phyloP scores from a whole-genome alignment of 2,329 filamentous ascomycete species.

The Rutstroemia sp. region DNA sequence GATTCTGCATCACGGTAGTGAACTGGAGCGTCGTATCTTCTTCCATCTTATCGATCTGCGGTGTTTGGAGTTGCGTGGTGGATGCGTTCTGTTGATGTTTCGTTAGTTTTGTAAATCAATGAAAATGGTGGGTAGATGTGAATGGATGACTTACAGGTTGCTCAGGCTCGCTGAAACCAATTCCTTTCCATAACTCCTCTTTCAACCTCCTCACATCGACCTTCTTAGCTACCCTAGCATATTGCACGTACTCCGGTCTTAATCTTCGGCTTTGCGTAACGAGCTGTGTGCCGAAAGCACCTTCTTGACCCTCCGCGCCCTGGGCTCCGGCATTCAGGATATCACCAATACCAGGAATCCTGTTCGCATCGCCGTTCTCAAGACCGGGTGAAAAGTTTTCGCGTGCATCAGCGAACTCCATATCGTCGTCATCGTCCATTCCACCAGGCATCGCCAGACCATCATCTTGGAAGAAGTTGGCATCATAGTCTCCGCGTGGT shows the following conservation, averaged over 20 bases:
- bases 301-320: constrained; percentile 31
- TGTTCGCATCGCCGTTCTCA: constrained; percentile 36
- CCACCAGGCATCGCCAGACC: constrained; percentile 60
- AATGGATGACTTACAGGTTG: constrained; percentile 34
- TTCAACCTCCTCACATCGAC: constrained; percentile 62
- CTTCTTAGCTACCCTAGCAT: constrained; percentile 63
- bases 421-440: constrained; percentile 54
- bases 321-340: constrained; percentile 42
- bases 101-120: not conserved
- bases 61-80: constrained; percentile 23
- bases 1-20: constrained; percentile 82
- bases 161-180: constrained; percentile 47
- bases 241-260: constrained; percentile 63
- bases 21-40: constrained; percentile 62
- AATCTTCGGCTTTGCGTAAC: constrained; percentile 57
- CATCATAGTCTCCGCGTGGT: constrained; percentile 78
- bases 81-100: constrained; percentile 1
- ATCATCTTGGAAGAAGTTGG: constrained; percentile 95
- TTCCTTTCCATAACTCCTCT: constrained; percentile 63
- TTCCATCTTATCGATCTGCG: constrained; percentile 29
- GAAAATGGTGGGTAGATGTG: not conserved
- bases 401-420: constrained; percentile 71
- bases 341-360: constrained; percentile 42
- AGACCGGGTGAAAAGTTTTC: constrained; percentile 68
- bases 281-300: constrained; percentile 56